phyloP scores from a whole-genome alignment of 495 filamentous ascomycete genomes.

The Copromyces sp. region DNA sequence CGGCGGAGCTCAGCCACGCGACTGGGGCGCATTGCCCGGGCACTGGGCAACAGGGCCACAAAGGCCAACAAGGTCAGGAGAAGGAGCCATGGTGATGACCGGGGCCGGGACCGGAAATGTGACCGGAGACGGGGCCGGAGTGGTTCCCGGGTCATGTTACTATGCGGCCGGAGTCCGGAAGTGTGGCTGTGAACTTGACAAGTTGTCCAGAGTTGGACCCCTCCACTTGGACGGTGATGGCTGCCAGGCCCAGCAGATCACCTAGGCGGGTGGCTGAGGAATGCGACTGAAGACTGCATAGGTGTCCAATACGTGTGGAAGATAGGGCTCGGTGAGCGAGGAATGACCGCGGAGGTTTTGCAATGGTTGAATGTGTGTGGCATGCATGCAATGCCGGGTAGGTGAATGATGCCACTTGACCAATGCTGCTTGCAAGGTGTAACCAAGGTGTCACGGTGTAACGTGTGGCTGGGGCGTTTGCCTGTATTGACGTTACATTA shows the following conservation, averaged over 20 bases:
- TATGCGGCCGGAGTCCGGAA: background rate
- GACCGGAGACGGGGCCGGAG: background rate
- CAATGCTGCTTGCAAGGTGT: background rate
- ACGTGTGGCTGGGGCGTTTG: background rate
- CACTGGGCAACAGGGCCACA: conserved; percentile 22
- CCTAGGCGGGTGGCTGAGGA: background rate
- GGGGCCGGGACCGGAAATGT: background rate
- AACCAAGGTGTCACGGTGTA: background rate
- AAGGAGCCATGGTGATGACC: background rate
- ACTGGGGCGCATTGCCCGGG: conserved; percentile 40
- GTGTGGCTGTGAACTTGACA: background rate
- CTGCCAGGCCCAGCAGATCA: background rate
- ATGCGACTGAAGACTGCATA: background rate
- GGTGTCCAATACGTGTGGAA: background rate
- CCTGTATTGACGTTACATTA: background rate
- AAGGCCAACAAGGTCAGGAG: conserved; percentile 6
- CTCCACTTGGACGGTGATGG: too few species aligned
- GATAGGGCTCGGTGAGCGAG: background rate
- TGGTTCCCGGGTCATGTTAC: background rate
- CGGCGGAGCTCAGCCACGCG: conserved; percentile 43
- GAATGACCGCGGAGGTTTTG: background rate
- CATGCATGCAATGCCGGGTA: background rate
- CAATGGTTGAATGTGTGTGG: background rate
- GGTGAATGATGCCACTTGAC: background rate
- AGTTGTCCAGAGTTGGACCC: background rate